phyloP scores from a whole-genome alignment of 2,329 filamentous ascomycete species.

The Dactylonectria estremocensis region DNA sequence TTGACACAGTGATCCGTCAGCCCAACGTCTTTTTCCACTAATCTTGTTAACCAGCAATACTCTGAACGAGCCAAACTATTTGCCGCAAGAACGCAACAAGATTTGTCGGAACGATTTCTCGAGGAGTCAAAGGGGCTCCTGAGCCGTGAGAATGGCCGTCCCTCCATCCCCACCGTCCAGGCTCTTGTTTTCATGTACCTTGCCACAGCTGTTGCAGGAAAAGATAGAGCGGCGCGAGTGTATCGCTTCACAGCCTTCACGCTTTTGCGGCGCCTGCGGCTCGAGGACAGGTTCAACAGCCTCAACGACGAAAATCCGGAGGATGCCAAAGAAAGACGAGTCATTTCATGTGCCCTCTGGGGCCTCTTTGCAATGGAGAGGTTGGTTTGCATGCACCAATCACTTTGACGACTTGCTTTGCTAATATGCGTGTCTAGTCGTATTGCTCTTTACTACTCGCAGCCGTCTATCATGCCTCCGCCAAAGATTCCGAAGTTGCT shows the following conservation, averaged over 20 bases:
- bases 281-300: not conserved
- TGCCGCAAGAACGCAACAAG: not conserved
- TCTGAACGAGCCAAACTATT: conserved; percentile 1
- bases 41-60: not conserved
- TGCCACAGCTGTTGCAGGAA: not conserved
- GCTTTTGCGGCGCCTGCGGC: not conserved
- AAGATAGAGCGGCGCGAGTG: conserved; percentile 3
- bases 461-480: not conserved
- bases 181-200: conserved; percentile 12
- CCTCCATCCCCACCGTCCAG: conserved; percentile 8
- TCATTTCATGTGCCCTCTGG: conserved; percentile 5
- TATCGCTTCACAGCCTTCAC: conserved; percentile 10
- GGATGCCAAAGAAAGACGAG: conserved; percentile 1
- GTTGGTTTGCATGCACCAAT: not conserved
- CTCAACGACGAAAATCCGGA: not conserved
- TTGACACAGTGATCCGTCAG: not conserved
- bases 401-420: too few species aligned
- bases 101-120: not conserved
- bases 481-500: not conserved
- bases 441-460: not conserved
- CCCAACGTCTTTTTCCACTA: not conserved
- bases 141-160: not conserved
- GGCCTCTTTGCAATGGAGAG: not conserved
- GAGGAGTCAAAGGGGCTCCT: conserved; percentile 3
- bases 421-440: not conserved